Evolutionary conservation across 2,329 filamentous ascomycete species (phyloP).

Genomic region (Cytospora mali): DNA sequence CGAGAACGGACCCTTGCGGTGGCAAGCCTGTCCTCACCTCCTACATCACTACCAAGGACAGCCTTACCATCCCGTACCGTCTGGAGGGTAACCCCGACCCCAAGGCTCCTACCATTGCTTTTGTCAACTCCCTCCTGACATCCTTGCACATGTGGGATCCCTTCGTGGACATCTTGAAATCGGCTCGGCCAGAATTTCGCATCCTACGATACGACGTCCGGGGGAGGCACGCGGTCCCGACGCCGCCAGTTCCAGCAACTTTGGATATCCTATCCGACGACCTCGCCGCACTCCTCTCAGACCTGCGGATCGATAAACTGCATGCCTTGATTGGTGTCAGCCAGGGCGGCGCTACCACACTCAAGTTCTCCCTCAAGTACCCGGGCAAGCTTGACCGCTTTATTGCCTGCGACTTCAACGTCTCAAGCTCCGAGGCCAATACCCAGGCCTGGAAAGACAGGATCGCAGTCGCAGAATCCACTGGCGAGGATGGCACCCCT

Average conservation of each 20-base stretch:
- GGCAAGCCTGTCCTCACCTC: slow-evolving; percentile 62
- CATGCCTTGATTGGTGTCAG: slow-evolving; percentile 75
- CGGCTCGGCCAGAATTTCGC: slow-evolving; percentile 64
- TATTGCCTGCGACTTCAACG: slow-evolving; percentile 79
- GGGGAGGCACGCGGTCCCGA: slow-evolving; percentile 60
- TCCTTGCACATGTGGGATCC: slow-evolving; percentile 80
- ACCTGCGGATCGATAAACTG: slow-evolving; percentile 68
- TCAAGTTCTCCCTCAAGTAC: slow-evolving; percentile 71
- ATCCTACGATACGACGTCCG: slow-evolving; percentile 78
- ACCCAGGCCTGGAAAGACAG: slow-evolving; percentile 79
- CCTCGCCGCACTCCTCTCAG: slow-evolving; percentile 65
- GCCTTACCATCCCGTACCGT: slow-evolving; percentile 69
- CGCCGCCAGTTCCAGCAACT: slow-evolving; percentile 53
- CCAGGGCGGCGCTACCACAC: slow-evolving; percentile 77
- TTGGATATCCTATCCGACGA: slow-evolving; percentile 71
- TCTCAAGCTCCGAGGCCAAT: slow-evolving; percentile 71
- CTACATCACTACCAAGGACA: slow-evolving; percentile 69
- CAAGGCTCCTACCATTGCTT: slow-evolving; percentile 71
- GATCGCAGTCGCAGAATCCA: slow-evolving; percentile 65
- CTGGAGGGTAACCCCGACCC: slow-evolving; percentile 72
- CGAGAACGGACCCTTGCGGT: slow-evolving; percentile 54
- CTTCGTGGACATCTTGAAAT: slow-evolving; percentile 65
- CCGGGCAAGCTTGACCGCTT: slow-evolving; percentile 62
- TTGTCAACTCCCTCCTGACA: slow-evolving; percentile 80
- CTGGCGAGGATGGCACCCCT: slow-evolving; percentile 48